Percentiles rank a stretch among this genome's conserved stretches.
Conservation (phyloP, 2,329 filamentous ascomycete species). For the Apiospora koreana region DNA sequence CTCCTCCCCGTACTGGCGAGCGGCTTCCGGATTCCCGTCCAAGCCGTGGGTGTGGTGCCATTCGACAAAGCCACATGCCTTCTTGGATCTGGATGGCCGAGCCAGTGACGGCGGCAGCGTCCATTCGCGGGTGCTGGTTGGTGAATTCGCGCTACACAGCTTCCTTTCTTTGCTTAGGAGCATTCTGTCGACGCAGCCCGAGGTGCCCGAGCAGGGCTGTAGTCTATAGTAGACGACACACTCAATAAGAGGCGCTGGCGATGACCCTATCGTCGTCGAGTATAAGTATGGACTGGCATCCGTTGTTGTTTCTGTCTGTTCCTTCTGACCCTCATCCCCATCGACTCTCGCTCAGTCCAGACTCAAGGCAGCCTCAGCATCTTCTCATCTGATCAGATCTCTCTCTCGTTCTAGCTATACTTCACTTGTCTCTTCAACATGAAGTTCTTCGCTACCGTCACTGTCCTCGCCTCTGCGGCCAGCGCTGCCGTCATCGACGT, state of each 20-base stretch:
- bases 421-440: constrained; percentile 29
- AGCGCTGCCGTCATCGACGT: constrained; percentile 36
- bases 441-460: constrained; percentile 40
- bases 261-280: neutral
- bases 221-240: neutral
- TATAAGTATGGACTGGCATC: neutral
- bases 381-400: neutral
- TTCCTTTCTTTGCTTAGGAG: constrained; percentile 1
- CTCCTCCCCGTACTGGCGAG: neutral
- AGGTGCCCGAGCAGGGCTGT: neutral
- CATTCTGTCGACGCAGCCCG: neutral
- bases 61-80: constrained; percentile 5
- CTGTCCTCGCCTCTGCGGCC: constrained; percentile 37
- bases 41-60: neutral
- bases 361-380: constrained; percentile 7
- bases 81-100: neutral
- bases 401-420: neutral
- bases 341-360: constrained; percentile 4
- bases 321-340: neutral
- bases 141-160: neutral
- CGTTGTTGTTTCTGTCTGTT: fast-evolving
- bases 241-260: neutral
- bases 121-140: neutral
- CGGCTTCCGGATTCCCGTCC: neutral
- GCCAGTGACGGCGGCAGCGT: neutral